Evolutionary conservation across 306 rosid species (phyloP).

Genomic region (Lathyrus sativus): DNA sequence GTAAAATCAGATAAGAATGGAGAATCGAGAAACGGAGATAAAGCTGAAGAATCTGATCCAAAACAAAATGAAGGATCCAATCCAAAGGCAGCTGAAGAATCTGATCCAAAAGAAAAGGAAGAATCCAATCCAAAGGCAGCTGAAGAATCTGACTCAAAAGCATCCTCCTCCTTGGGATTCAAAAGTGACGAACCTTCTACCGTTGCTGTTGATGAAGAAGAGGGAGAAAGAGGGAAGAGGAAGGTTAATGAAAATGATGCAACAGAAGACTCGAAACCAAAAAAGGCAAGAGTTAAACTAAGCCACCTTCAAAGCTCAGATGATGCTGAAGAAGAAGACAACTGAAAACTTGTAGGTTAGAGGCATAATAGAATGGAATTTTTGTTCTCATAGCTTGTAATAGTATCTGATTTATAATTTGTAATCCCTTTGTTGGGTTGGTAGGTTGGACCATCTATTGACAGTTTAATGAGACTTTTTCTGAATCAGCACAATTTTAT

Average conservation of each 20-base stretch:
- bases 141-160: conserved; percentile 52
- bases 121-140: neutral
- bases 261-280: conserved; percentile 53
- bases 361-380: conserved; percentile 12
- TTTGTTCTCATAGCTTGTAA: conserved; percentile 34
- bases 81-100: conserved; percentile 35
- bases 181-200: conserved; percentile 48
- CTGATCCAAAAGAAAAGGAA: conserved; percentile 17
- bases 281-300: conserved; percentile 58
- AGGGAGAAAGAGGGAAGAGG: conserved; percentile 57
- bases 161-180: conserved; percentile 38
- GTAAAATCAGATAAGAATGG: conserved; percentile 50
- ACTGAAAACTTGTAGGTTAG: conserved; percentile 42
- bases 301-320: conserved; percentile 75
- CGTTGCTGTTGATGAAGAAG: conserved; percentile 45
- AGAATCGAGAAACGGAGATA: conserved; percentile 43
- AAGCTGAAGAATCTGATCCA: conserved; percentile 44
- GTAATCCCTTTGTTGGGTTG: conserved; percentile 21
- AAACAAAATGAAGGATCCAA: neutral
- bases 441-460: conserved; percentile 23
- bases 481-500: conserved; percentile 6
- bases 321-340: conserved; percentile 65
- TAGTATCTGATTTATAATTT: conserved; percentile 10
- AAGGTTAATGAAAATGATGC: conserved; percentile 51
- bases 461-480: conserved; percentile 13